phyloP scores from a whole-genome alignment of 2,329 filamentous ascomycete genomes.

The Alternaria viburni region DNA sequence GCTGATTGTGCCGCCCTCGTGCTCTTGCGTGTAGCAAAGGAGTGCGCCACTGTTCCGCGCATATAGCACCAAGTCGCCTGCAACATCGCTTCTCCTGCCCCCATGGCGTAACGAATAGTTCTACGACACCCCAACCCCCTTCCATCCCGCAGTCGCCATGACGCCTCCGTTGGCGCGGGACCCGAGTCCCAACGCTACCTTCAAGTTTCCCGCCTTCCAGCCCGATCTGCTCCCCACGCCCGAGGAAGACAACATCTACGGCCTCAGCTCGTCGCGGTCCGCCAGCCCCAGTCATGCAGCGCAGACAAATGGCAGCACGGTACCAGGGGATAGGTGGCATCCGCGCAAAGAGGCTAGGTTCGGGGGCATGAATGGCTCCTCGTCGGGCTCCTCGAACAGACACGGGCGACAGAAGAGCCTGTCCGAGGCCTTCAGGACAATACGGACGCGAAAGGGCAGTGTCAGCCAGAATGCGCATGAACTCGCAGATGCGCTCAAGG shows the following conservation, averaged over 20 bases:
- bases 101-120: slow-evolving; percentile 40
- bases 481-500: slow-evolving; percentile 86
- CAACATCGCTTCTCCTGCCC: slow-evolving; percentile 16
- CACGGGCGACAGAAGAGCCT: slow-evolving; percentile 85
- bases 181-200: slow-evolving; percentile 44
- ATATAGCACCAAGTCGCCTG: neutral
- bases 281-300: slow-evolving; percentile 36
- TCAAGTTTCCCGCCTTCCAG: slow-evolving; percentile 56
- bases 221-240: slow-evolving; percentile 50
- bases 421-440: slow-evolving; percentile 83
- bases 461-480: slow-evolving; percentile 93
- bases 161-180: slow-evolving; percentile 36
- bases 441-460: slow-evolving; percentile 80
- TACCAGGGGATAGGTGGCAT: slow-evolving; percentile 64
- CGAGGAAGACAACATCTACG: slow-evolving; percentile 42
- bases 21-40: neutral
- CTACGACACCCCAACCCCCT: slow-evolving; percentile 19
- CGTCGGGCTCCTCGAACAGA: slow-evolving; percentile 40
- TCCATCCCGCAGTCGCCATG: slow-evolving; percentile 32
- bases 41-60: slow-evolving; percentile 4
- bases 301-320: slow-evolving; percentile 36
- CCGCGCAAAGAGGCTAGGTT: slow-evolving; percentile 61
- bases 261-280: slow-evolving; percentile 42
- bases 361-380: slow-evolving; percentile 51
- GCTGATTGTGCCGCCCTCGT: neutral